phyloP scores from a whole-genome alignment of 768 basidiomycete species.

The Collybia sp. region DNA sequence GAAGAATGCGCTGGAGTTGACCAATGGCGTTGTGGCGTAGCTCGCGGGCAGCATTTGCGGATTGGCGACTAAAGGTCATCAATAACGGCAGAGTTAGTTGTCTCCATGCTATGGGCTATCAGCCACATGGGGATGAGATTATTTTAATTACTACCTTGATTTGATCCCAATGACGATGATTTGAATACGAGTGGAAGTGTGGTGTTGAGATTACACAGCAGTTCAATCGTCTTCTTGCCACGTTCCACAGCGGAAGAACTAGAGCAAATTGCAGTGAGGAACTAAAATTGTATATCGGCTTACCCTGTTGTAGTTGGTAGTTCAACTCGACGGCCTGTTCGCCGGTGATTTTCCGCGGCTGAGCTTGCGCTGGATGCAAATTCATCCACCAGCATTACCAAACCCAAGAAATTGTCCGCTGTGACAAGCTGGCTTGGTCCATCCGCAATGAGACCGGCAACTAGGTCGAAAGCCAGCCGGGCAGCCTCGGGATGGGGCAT shows the following conservation, averaged over 20 bases:
- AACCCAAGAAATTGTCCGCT: constrained; percentile 74
- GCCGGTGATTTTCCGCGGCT: constrained; percentile 53
- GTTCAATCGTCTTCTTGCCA: constrained; percentile 78
- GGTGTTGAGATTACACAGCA: constrained; percentile 69
- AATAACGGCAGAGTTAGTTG: constrained; percentile 73
- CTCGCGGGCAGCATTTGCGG: constrained; percentile 77
- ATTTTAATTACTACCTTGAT: constrained; percentile 23
- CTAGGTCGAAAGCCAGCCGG: constrained; percentile 75
- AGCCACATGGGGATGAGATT: background rate
- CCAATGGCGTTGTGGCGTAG: constrained; percentile 77
- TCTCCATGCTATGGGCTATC: constrained; percentile 57
- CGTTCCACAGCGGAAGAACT: constrained; percentile 79
- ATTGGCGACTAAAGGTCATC: constrained; percentile 71
- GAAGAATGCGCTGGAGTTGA: constrained; percentile 78
- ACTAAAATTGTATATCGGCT: constrained; percentile 8
- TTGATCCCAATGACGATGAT: constrained; percentile 28
- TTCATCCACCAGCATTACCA: constrained; percentile 80
- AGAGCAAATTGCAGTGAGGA: background rate
- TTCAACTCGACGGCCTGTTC: constrained; percentile 45
- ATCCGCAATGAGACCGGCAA: constrained; percentile 61
- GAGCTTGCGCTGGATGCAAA: constrained; percentile 74
- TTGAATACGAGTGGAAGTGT: constrained; percentile 51
- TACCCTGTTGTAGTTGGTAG: constrained; percentile 49
- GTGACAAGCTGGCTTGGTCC: constrained; percentile 59
- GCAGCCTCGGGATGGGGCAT: constrained; percentile 85